phyloP scores from a whole-genome alignment of 2,329 filamentous ascomycete genomes.

The Cephalotrichum gorgonifer region DNA sequence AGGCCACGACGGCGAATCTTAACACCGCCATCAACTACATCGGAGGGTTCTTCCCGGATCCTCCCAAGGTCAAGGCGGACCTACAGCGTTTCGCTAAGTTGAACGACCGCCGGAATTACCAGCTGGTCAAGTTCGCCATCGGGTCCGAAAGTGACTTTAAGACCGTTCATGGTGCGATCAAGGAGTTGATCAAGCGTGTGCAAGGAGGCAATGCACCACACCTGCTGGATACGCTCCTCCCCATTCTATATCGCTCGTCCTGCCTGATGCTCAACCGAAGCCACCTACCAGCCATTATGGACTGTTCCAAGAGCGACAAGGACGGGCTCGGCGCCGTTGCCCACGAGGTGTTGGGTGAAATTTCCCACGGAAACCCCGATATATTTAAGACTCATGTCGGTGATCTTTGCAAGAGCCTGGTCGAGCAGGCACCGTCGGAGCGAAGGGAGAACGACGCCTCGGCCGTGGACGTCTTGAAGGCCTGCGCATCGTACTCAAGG shows the following conservation, averaged over 20 bases:
- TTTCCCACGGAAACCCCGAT: slow-evolving; percentile 79
- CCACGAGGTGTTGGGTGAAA: slow-evolving; percentile 83
- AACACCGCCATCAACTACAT: slow-evolving; percentile 64
- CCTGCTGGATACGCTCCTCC: slow-evolving; percentile 69
- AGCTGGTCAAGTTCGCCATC: slow-evolving; percentile 78
- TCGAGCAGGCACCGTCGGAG: slow-evolving; percentile 66
- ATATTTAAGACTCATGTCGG: slow-evolving; percentile 89
- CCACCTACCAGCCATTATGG: slow-evolving; percentile 83
- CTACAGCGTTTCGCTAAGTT: slow-evolving; percentile 84
- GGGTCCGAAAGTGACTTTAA: slow-evolving; percentile 83
- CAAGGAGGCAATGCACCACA: slow-evolving; percentile 54
- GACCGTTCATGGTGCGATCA: slow-evolving; percentile 80
- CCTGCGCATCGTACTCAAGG: slow-evolving; percentile 83
- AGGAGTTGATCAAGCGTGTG: slow-evolving; percentile 76
- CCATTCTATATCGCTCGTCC: slow-evolving; percentile 73
- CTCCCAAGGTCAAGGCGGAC: slow-evolving; percentile 60
- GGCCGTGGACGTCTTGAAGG: slow-evolving; percentile 85
- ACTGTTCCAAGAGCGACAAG: slow-evolving; percentile 75
- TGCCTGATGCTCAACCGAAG: slow-evolving; percentile 89
- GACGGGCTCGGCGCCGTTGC: slow-evolving; percentile 67
- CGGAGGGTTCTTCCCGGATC: slow-evolving; percentile 66
- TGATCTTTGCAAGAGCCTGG: slow-evolving; percentile 78
- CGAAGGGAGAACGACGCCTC: slow-evolving; percentile 57
- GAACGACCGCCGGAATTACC: slow-evolving; percentile 83
- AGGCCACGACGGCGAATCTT: slow-evolving; percentile 59